phyloP scores from a whole-genome alignment of 1,284 basidiomycete genomes.

The Heterobasidion irregulare region DNA sequence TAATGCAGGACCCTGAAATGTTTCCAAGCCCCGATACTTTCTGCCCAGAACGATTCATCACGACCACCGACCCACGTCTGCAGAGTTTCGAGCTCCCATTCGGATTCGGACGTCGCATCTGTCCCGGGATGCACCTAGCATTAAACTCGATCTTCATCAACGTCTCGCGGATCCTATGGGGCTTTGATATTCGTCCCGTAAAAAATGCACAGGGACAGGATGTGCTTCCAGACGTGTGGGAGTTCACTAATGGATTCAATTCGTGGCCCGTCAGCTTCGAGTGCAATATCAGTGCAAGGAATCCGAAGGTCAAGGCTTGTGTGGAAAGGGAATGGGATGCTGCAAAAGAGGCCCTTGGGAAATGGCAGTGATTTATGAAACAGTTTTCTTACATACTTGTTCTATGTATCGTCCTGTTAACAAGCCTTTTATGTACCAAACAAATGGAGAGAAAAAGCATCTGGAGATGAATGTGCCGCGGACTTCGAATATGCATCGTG shows the following conservation, averaged over 20 bases:
- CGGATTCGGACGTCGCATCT: slow-evolving; percentile 37
- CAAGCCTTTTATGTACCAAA: too few species aligned
- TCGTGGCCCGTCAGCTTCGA: slow-evolving; percentile 33
- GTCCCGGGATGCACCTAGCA: slow-evolving; percentile 38
- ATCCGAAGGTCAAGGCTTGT: slow-evolving; percentile 13
- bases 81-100: slow-evolving; percentile 35
- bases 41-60: slow-evolving; percentile 29
- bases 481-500: too few species aligned
- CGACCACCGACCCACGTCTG: slow-evolving; percentile 25
- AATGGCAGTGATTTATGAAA: slow-evolving; percentile 3
- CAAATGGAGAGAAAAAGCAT: too few species aligned
- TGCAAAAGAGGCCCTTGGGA: slow-evolving; percentile 14
- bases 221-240: slow-evolving; percentile 23
- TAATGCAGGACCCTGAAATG: slow-evolving; percentile 29
- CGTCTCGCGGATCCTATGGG: slow-evolving; percentile 33
- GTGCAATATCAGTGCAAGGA: slow-evolving; percentile 26
- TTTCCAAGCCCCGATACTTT: slow-evolving; percentile 28
- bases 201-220: slow-evolving; percentile 10
- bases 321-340: slow-evolving; percentile 20
- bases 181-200: slow-evolving; percentile 28
- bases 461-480: too few species aligned
- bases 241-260: slow-evolving; percentile 38
- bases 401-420: not conserved
- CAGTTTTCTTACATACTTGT: not conserved
- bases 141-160: slow-evolving; percentile 34